Evolutionary conservation across 2,329 filamentous ascomycete genomes (phyloP).

Genomic region (Alternaria gaisen): DNA sequence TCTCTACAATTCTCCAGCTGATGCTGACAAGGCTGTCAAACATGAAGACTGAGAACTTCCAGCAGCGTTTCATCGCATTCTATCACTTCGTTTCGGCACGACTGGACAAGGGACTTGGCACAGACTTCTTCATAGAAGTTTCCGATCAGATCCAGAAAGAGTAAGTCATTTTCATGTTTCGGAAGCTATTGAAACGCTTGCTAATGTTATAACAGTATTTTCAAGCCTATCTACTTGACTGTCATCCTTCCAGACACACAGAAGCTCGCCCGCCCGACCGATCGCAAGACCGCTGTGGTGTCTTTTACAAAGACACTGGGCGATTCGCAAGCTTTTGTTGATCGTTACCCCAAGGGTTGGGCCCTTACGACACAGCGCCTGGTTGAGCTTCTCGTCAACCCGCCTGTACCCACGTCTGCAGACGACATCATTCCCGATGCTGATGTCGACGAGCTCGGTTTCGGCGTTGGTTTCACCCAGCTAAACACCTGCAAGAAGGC

Average conservation of each 20-base stretch:
- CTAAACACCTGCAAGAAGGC: constrained; percentile 87
- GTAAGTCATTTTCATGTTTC: constrained; percentile 49
- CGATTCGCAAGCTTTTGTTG: constrained; percentile 83
- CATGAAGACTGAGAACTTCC: constrained; percentile 83
- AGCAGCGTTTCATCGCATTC: constrained; percentile 88
- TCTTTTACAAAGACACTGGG: constrained; percentile 92
- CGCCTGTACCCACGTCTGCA: constrained; percentile 73
- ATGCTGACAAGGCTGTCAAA: constrained; percentile 77
- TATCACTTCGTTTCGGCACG: constrained; percentile 89
- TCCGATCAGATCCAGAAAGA: constrained; percentile 81
- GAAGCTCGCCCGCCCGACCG: constrained; percentile 84
- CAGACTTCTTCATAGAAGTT: constrained; percentile 88
- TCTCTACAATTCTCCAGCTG: constrained; percentile 79
- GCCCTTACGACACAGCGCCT: constrained; percentile 87
- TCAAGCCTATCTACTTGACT: constrained; percentile 82
- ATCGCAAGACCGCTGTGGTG: constrained; percentile 92
- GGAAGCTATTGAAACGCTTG: not conserved
- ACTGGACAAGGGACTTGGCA: constrained; percentile 82
- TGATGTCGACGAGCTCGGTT: constrained; percentile 93
- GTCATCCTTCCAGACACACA: constrained; percentile 90
- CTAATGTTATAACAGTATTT: constrained; percentile 64
- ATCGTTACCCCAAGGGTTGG: constrained; percentile 79
- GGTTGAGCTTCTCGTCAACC: constrained; percentile 87
- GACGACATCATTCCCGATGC: constrained; percentile 83
- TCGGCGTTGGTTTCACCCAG: constrained; percentile 92